A percentile compares a stretch with the other conserved stretches of the same genome.
phyloP scores from a whole-genome alignment of 441 rosid species.

The Monsonia emarginata region DNA sequence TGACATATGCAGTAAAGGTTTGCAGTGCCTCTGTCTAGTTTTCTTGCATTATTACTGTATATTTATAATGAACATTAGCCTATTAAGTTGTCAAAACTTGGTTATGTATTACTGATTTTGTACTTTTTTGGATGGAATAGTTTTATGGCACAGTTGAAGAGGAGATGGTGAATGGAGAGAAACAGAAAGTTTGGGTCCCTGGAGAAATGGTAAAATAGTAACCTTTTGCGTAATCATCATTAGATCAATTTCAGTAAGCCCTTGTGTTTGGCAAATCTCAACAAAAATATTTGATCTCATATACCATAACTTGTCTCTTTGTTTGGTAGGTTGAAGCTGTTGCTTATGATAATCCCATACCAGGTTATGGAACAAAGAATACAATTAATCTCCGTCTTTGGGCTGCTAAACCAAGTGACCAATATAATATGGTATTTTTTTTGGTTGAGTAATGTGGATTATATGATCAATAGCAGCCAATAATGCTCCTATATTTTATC shows the following conservation, averaged over 20 bases:
- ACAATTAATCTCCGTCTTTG: conserved; percentile 50
- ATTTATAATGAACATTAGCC: not conserved
- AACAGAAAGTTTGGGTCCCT: conserved; percentile 39
- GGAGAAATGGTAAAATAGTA: conserved; percentile 32
- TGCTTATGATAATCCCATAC: conserved; percentile 50
- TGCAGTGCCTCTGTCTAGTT: conserved; percentile 19
- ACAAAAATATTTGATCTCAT: not conserved
- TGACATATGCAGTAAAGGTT: conserved; percentile 47
- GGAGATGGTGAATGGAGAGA: conserved; percentile 26
- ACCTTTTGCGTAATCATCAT: not conserved
- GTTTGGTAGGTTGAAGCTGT: conserved; percentile 47
- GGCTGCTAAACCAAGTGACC: conserved; percentile 54
- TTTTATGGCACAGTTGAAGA: conserved; percentile 45
- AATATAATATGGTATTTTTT: conserved; percentile 33
- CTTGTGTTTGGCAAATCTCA: not conserved
- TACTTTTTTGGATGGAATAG: conserved; percentile 23
- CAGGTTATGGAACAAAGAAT: conserved; percentile 48
- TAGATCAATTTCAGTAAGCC: not conserved
- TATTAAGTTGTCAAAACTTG: conserved; percentile 10
- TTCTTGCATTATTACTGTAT: not conserved
- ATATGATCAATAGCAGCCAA: too few species aligned
- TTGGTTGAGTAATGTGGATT: not conserved
- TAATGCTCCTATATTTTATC: not conserved
- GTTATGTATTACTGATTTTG: not conserved
- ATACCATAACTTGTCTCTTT: conserved; percentile 12